A percentile compares a stretch with the other conserved stretches of the same genome.
These are phyloP conservation scores for Aureobasidium uvarum DNA, from an alignment of 2,329 filamentous ascomycete genomes.

Conservation along the genomic window DNA sequence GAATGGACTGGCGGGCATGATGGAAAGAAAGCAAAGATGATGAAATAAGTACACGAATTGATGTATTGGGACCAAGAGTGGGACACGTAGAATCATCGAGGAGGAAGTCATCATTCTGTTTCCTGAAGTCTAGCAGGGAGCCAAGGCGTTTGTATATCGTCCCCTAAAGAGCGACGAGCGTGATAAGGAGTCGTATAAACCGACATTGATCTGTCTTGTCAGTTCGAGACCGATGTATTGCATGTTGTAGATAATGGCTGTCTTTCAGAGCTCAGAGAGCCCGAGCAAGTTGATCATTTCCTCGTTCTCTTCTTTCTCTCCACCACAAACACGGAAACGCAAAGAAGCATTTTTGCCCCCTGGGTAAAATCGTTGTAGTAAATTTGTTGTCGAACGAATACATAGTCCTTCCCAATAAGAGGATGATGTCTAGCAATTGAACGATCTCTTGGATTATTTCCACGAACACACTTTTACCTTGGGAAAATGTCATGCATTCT, in stretches of 20 bases:
- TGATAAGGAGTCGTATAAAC: background rate
- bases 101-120: background rate
- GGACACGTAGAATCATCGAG: background rate
- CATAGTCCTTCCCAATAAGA: too few species aligned
- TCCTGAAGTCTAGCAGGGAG: background rate
- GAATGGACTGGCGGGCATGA: constrained; percentile 12
- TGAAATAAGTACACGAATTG: background rate
- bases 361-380: too few species aligned
- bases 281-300: background rate
- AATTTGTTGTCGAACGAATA: too few species aligned
- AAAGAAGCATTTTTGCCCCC: too few species aligned
- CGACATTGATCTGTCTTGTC: background rate
- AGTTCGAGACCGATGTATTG: background rate
- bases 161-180: background rate
- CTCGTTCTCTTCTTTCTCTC: background rate
- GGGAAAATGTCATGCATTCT: too few species aligned
- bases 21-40: constrained; percentile 10
- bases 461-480: too few species aligned
- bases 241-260: background rate
- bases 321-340: too few species aligned
- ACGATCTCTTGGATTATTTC: too few species aligned
- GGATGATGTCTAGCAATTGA: too few species aligned
- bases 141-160: constrained; percentile 5
- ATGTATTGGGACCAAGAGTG: background rate
- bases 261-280: background rate